Evolutionary conservation across 202 grass and related monocot species (phyloP).

Genomic region (Panicum hallii): DNA sequence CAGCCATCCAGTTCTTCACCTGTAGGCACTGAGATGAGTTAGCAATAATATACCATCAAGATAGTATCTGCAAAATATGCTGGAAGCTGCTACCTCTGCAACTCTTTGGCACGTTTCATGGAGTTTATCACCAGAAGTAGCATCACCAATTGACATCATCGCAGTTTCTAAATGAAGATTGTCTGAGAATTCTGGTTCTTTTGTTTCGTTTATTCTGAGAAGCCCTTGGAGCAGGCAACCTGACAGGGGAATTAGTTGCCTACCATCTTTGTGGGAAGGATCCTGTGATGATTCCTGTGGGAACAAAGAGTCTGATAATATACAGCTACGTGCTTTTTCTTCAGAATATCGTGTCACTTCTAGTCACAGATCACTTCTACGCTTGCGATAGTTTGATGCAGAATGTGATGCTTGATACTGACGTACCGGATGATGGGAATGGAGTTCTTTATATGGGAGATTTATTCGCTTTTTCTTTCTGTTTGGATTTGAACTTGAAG

Average conservation of each 20-base stretch:
- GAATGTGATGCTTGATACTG: constrained; percentile 6
- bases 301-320: not conserved
- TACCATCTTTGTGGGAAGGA: constrained; percentile 16
- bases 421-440: not conserved
- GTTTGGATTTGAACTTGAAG: constrained; percentile 15
- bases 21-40: not conserved
- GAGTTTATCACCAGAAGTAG: constrained; percentile 1
- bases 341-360: constrained; percentile 5
- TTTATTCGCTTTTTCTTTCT: constrained; percentile 20
- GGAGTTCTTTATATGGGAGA: not conserved
- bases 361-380: constrained; percentile 24
- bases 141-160: constrained; percentile 22
- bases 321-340: not conserved
- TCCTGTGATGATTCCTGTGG: not conserved
- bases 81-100: constrained; percentile 32
- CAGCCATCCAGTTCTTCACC: not conserved
- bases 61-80: not conserved
- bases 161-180: constrained; percentile 18
- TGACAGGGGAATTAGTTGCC: not conserved
- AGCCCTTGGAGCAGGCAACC: not conserved
- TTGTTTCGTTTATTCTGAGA: not conserved
- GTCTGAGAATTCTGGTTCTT: not conserved
- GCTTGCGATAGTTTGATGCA: not conserved
- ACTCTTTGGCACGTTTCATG: constrained; percentile 7
- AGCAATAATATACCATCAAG: not conserved